phyloP scores from a whole-genome alignment of 1,284 basidiomycete species.

The Ceratobasidium sp. region DNA sequence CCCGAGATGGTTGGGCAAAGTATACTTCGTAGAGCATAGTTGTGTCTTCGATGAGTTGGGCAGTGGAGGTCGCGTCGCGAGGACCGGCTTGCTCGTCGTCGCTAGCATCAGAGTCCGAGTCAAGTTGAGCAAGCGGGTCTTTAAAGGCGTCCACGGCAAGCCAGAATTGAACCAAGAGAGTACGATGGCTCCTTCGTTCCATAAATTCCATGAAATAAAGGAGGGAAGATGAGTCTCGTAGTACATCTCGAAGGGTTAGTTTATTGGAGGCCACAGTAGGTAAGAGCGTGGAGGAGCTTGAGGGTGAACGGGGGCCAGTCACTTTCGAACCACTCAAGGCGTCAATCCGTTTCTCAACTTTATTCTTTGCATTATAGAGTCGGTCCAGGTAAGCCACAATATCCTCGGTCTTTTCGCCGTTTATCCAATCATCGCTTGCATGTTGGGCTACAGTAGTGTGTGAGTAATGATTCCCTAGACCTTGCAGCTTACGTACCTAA shows the following conservation, averaged over 20 bases:
- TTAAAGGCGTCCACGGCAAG: slow-evolving; percentile 97
- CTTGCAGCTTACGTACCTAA: slow-evolving; percentile 62
- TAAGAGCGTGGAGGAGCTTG: background rate
- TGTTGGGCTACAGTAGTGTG: slow-evolving; percentile 67
- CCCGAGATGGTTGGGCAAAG: slow-evolving; percentile 70
- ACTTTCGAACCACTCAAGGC: slow-evolving; percentile 72
- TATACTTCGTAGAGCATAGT: slow-evolving; percentile 87
- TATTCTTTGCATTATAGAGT: slow-evolving; percentile 85
- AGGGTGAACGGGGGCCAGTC: slow-evolving; percentile 56
- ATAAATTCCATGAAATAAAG: slow-evolving; percentile 98
- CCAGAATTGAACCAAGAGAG: slow-evolving; percentile 95
- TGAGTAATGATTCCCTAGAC: background rate
- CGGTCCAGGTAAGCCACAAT: slow-evolving; percentile 88
- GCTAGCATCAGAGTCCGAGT: slow-evolving; percentile 64
- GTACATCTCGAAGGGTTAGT: slow-evolving; percentile 70
- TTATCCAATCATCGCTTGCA: slow-evolving; percentile 85
- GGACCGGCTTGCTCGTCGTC: slow-evolving; percentile 66
- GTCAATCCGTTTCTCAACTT: slow-evolving; percentile 85
- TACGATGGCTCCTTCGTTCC: slow-evolving; percentile 82
- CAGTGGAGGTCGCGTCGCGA: slow-evolving; percentile 66
- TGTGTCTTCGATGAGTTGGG: slow-evolving; percentile 81
- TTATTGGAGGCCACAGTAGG: slow-evolving; percentile 15
- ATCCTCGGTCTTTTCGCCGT: slow-evolving; percentile 82
- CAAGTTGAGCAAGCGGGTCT: slow-evolving; percentile 88
- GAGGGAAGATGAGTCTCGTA: slow-evolving; percentile 87